phyloP scores from a whole-genome alignment of 495 filamentous ascomycete genomes.

The Halenospora varia region DNA sequence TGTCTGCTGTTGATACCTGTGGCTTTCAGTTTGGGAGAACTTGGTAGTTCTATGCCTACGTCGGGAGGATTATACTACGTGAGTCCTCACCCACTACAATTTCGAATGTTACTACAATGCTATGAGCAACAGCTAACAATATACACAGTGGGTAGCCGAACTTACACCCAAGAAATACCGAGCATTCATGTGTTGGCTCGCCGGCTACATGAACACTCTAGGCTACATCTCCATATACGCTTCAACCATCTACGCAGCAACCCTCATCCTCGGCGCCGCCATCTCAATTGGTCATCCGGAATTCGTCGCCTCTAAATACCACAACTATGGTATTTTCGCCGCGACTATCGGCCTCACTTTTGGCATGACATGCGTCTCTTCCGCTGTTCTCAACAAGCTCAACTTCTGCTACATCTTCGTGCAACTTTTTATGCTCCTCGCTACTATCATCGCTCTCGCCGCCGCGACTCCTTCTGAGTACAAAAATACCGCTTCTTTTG shows the following conservation, averaged over 20 bases:
- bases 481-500: slow-evolving; percentile 16
- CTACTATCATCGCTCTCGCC: slow-evolving; percentile 16
- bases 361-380: slow-evolving; percentile 19
- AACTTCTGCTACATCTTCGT: slow-evolving; percentile 16
- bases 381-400: slow-evolving; percentile 4
- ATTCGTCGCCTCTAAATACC: slow-evolving; percentile 13
- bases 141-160: slow-evolving; percentile 16
- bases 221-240: slow-evolving; percentile 22
- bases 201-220: slow-evolving; percentile 21
- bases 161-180: slow-evolving; percentile 12
- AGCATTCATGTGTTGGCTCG: slow-evolving; percentile 24
- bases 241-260: slow-evolving; percentile 21
- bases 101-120: not conserved
- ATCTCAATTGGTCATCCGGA: slow-evolving; percentile 5
- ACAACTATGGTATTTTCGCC: slow-evolving; percentile 20
- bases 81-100: not conserved
- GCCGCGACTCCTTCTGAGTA: slow-evolving; percentile 13
- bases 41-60: slow-evolving; percentile 20
- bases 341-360: slow-evolving; percentile 18
- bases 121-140: not conserved
- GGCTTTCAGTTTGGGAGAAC: slow-evolving; percentile 16
- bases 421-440: slow-evolving; percentile 18
- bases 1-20: slow-evolving; percentile 19
- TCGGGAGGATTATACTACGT: slow-evolving; percentile 21
- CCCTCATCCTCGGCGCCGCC: slow-evolving; percentile 17